A percentile compares a stretch with the other conserved stretches of the same genome.
These are phyloP conservation scores for Suillus hirtellus DNA, from an alignment of 768 basidiomycete genomes.

Conservation along the genomic window DNA sequence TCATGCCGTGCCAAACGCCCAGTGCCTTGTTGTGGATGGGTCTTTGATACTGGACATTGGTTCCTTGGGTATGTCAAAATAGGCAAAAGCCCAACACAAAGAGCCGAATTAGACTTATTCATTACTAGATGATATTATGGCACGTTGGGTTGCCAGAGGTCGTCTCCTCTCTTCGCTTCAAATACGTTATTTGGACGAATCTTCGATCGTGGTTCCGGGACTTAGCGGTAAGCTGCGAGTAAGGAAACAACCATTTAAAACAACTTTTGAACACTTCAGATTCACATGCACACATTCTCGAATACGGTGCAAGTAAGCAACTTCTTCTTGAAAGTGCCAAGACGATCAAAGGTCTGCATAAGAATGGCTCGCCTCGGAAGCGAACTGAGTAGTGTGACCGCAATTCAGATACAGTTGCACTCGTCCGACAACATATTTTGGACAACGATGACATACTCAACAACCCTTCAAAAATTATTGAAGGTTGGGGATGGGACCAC, in stretches of 20 bases:
- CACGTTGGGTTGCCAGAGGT: conserved; percentile 37
- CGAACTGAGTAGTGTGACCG: conserved; percentile 1
- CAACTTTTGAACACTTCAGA: conserved; percentile 41
- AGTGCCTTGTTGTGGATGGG: conserved; percentile 64
- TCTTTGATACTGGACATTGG: conserved; percentile 55
- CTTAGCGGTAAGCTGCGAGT: conserved; percentile 54
- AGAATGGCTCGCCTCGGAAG: no score
- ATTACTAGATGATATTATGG: conserved; percentile 41
- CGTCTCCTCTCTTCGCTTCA: conserved; percentile 30
- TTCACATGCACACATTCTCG: conserved; percentile 77
- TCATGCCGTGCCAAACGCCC: conserved; percentile 44
- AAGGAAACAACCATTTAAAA: neutral
- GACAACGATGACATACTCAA: conserved; percentile 54
- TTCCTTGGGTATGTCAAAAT: conserved; percentile 46
- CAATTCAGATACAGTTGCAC: conserved; percentile 60
- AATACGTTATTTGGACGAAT: conserved; percentile 51
- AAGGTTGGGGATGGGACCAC: conserved; percentile 92
- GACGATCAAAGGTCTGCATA: conserved; percentile 52
- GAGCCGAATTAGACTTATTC: conserved; percentile 1
- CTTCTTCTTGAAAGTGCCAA: conserved; percentile 65
- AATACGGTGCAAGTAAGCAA: conserved; percentile 69
- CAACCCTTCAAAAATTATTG: conserved; percentile 62
- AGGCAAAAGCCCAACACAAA: neutral
- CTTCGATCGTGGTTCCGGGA: conserved; percentile 70
- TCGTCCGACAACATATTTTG: conserved; percentile 62